phyloP scores from a whole-genome alignment of 108 stramenopile species.

The Nitzschia sp. region DNA sequence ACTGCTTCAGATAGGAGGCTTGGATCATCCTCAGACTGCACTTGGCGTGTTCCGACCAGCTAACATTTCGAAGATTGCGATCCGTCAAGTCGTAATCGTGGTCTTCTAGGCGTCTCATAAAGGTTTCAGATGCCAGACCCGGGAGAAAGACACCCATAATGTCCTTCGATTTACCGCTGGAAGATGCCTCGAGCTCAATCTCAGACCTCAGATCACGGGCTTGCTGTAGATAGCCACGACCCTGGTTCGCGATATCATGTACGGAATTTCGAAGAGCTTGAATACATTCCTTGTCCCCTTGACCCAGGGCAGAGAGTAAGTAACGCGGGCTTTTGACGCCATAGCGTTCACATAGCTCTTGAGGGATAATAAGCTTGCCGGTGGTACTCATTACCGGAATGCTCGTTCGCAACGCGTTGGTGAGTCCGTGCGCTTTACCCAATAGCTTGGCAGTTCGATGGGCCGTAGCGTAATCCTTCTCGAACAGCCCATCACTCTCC shows the following conservation, averaged over 20 bases:
- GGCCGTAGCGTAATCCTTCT: neutral
- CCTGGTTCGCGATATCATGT: conserved; percentile 19
- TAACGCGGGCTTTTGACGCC: conserved; percentile 37
- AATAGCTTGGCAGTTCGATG: conserved; percentile 24
- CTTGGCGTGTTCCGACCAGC: conserved; percentile 20
- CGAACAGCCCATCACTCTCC: conserved; percentile 14
- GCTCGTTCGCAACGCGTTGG: conserved; percentile 26
- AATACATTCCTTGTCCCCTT: conserved; percentile 26
- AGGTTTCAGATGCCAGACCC: conserved; percentile 28
- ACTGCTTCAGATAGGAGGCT: neutral
- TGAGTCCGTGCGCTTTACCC: conserved; percentile 32
- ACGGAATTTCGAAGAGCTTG: conserved; percentile 20
- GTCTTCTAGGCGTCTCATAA: conserved; percentile 25
- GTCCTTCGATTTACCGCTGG: neutral
- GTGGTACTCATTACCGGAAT: conserved; percentile 31
- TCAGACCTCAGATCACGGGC: conserved; percentile 18
- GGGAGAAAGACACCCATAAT: conserved; percentile 22
- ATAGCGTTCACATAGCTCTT: conserved; percentile 31
- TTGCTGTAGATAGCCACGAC: conserved; percentile 8
- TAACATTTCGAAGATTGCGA: conserved; percentile 32
- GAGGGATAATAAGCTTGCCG: conserved; percentile 33
- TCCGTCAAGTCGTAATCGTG: conserved; percentile 32
- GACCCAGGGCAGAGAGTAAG: conserved; percentile 31
- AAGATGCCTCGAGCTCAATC: neutral
- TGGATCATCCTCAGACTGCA: conserved; percentile 6